phyloP scores from a whole-genome alignment of 2,329 filamentous ascomycete genomes.

The Aspergillus japonicus region DNA sequence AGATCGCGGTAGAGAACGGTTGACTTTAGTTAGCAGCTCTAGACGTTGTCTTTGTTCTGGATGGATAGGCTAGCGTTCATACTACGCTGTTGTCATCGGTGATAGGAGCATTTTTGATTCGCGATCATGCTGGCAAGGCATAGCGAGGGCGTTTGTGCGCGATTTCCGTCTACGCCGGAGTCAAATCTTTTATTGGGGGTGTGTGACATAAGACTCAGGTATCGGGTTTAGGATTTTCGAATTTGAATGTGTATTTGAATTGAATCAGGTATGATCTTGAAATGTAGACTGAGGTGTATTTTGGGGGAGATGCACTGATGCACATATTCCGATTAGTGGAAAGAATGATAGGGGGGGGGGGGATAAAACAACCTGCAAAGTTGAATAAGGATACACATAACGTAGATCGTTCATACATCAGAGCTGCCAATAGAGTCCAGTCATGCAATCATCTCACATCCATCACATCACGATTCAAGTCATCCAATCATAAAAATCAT shows the following conservation, averaged over 20 bases:
- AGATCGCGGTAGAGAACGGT: slow-evolving; percentile 34
- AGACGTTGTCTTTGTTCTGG: background rate
- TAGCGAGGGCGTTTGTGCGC: background rate
- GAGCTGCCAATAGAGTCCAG: background rate
- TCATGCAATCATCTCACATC: slow-evolving; percentile 1
- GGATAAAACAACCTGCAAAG: background rate
- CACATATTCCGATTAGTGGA: too few relatives aligned
- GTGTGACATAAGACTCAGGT: background rate
- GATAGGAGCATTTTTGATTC: background rate
- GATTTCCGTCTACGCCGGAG: background rate
- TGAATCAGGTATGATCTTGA: background rate
- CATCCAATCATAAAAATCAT: background rate
- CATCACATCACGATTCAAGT: background rate
- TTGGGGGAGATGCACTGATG: too few relatives aligned
- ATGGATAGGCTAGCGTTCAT: background rate
- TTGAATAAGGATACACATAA: background rate
- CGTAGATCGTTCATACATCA: background rate
- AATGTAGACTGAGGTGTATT: too few relatives aligned
- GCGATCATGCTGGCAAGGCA: background rate
- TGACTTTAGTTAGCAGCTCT: slow-evolving; percentile 12
- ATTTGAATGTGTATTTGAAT: background rate
- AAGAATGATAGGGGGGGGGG: too few relatives aligned
- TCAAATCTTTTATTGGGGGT: too few relatives aligned
- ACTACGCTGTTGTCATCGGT: background rate
- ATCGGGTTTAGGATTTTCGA: background rate